These are phyloP conservation scores for Rheum nobile DNA, from an alignment of 148 eudicot genomes.

Conservation along the genomic window DNA sequence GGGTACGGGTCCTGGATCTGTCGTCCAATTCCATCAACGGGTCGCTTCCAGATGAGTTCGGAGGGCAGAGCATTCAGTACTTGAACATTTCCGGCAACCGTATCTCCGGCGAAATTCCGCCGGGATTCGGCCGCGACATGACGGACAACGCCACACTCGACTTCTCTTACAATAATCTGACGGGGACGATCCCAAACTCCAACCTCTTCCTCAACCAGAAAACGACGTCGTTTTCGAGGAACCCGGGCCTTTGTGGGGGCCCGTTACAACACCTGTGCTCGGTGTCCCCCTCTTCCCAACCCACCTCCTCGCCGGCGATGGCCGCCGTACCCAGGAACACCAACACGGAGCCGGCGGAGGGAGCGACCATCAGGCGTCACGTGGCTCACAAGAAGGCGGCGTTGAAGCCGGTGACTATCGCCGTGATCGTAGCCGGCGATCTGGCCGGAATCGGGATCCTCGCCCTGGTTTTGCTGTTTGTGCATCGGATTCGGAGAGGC, in stretches of 20 bases:
- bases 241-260: constrained; percentile 51
- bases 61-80: constrained; percentile 27
- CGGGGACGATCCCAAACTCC: constrained; percentile 54
- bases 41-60: constrained; percentile 50
- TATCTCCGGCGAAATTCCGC: constrained; percentile 60
- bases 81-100: constrained; percentile 53
- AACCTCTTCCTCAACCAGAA: constrained; percentile 32
- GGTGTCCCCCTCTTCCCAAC: constrained; percentile 10
- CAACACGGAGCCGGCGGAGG: constrained; percentile 17
- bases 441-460: constrained; percentile 39
- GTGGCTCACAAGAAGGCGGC: constrained; percentile 4
- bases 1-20: constrained; percentile 43
- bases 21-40: constrained; percentile 65
- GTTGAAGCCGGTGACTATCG: constrained; percentile 34
- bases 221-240: constrained; percentile 38
- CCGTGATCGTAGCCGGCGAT: constrained; percentile 62
- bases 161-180: constrained; percentile 59
- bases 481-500: constrained; percentile 19
- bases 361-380: background rate
- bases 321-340: constrained; percentile 56
- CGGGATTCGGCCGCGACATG: constrained; percentile 32
- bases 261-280: constrained; percentile 38
- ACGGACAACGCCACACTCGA: constrained; percentile 54
- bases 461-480: constrained; percentile 24
- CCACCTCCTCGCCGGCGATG: constrained; percentile 50